These are phyloP conservation scores for Xylaria scruposa DNA, from an alignment of 495 filamentous ascomycete genomes.

Conservation along the genomic window DNA sequence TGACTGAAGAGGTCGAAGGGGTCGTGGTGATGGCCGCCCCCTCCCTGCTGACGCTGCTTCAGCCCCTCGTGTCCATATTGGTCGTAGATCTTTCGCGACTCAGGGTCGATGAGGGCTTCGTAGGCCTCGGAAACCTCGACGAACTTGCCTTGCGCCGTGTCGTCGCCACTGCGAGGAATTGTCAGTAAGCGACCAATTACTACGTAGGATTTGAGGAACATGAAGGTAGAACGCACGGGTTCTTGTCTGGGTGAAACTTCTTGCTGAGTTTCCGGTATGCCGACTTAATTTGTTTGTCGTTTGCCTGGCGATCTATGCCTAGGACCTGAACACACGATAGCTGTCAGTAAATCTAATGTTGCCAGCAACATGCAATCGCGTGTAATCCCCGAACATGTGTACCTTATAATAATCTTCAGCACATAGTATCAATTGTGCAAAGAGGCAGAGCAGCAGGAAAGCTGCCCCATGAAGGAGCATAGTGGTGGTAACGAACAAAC, in stretches of 20 bases:
- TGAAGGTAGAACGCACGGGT: slow-evolving; percentile 70
- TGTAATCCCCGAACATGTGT: background rate
- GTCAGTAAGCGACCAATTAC: slow-evolving; percentile 15
- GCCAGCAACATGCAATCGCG: background rate
- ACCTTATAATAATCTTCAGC: slow-evolving; percentile 91
- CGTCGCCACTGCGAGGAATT: slow-evolving; percentile 64
- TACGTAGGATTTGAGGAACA: background rate
- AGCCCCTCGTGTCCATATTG: slow-evolving; percentile 93
- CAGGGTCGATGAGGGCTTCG: slow-evolving; percentile 83
- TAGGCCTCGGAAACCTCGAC: slow-evolving; percentile 96
- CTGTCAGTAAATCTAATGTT: slow-evolving; percentile 12
- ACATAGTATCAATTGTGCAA: slow-evolving; percentile 54
- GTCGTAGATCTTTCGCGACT: slow-evolving; percentile 91
- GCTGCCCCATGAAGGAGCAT: slow-evolving; percentile 52
- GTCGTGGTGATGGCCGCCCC: slow-evolving; percentile 73
- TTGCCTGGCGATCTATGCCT: slow-evolving; percentile 79
- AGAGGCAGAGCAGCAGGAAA: slow-evolving; percentile 51
- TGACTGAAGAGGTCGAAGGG: slow-evolving; percentile 97
- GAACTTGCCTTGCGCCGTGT: slow-evolving; percentile 86
- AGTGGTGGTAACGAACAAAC: slow-evolving; percentile 11
- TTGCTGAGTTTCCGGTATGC: slow-evolving; percentile 93
- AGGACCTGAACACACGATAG: slow-evolving; percentile 63
- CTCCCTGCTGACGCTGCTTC: slow-evolving; percentile 79
- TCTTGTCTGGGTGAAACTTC: slow-evolving; percentile 98
- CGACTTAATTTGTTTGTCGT: slow-evolving; percentile 92